Evolutionary conservation across 305 asterid genomes (phyloP).

Genomic region (Plantago coronopus): DNA sequence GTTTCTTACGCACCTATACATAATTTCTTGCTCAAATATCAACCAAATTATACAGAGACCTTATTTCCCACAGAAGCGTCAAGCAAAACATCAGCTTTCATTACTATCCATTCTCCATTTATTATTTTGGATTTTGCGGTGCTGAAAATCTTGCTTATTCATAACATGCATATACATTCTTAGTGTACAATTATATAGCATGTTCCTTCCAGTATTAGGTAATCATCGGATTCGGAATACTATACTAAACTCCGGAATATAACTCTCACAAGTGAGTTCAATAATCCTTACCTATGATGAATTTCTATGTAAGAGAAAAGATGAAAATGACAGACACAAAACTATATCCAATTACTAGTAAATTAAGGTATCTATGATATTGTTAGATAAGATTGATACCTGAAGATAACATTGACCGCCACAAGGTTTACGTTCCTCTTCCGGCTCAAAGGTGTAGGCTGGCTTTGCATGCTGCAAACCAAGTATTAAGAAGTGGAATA

Average conservation of each 20-base stretch:
- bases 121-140: too few relatives aligned
- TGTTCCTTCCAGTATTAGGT: too few relatives aligned
- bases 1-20: not conserved
- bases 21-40: not conserved
- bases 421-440: slow-evolving; percentile 73
- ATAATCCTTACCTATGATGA: not conserved
- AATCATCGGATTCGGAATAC: too few relatives aligned
- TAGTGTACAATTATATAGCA: too few relatives aligned
- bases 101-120: too few relatives aligned
- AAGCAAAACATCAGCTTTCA: too few relatives aligned
- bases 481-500: slow-evolving; percentile 23
- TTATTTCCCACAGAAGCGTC: too few relatives aligned
- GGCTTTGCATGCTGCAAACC: slow-evolving; percentile 68
- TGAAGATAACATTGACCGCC: slow-evolving; percentile 77
- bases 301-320: slow-evolving; percentile 7
- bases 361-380: slow-evolving; percentile 1
- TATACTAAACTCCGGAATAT: too few relatives aligned
- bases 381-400: slow-evolving; percentile 44
- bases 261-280: too few relatives aligned
- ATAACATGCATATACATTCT: too few relatives aligned
- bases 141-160: too few relatives aligned
- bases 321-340: not conserved
- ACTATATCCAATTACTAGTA: not conserved
- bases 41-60: too few relatives aligned
- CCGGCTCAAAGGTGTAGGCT: slow-evolving; percentile 49